Evolutionary conservation across 768 basidiomycete species (phyloP).

Genomic region (Auricularia sp.): DNA sequence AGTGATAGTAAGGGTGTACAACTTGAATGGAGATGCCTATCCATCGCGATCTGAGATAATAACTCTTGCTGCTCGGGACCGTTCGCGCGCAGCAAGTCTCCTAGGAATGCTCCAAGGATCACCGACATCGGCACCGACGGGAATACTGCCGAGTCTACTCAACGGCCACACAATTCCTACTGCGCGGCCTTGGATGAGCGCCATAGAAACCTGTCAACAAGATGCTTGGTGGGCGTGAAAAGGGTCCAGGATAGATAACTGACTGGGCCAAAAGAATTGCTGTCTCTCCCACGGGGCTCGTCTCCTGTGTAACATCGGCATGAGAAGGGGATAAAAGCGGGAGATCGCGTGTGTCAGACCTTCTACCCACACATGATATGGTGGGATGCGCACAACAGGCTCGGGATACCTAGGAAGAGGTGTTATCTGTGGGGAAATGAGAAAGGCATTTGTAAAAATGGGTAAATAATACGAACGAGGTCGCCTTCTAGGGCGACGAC

Average conservation of each 20-base stretch:
- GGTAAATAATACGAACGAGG: slow-evolving; percentile 14
- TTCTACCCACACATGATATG: slow-evolving; percentile 68
- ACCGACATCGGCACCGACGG: slow-evolving; percentile 9
- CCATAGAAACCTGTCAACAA: slow-evolving; percentile 17
- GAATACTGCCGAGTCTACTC: slow-evolving; percentile 18
- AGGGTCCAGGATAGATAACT: slow-evolving; percentile 12
- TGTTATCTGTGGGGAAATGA: slow-evolving; percentile 26
- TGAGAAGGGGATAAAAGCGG: not conserved
- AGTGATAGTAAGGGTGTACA: too few relatives aligned
- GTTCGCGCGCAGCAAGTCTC: not conserved
- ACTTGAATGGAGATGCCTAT: too few relatives aligned
- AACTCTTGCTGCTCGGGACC: not conserved
- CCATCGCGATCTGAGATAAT: not conserved
- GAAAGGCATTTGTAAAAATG: too few relatives aligned
- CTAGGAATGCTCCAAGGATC: slow-evolving; percentile 13
- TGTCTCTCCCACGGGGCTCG: slow-evolving; percentile 59
- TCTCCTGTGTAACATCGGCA: slow-evolving; percentile 35
- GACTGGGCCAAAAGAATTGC: slow-evolving; percentile 65
- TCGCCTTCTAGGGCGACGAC: slow-evolving; percentile 58
- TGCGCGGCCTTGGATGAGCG: slow-evolving; percentile 20
- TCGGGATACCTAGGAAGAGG: slow-evolving; percentile 63
- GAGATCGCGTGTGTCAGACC: slow-evolving; percentile 28
- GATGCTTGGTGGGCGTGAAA: not conserved
- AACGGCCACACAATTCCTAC: slow-evolving; percentile 22
- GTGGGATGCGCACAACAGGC: slow-evolving; percentile 41